Evolutionary conservation across 1,284 basidiomycete genomes (phyloP).

Genomic region (Naganishia cerealis): DNA sequence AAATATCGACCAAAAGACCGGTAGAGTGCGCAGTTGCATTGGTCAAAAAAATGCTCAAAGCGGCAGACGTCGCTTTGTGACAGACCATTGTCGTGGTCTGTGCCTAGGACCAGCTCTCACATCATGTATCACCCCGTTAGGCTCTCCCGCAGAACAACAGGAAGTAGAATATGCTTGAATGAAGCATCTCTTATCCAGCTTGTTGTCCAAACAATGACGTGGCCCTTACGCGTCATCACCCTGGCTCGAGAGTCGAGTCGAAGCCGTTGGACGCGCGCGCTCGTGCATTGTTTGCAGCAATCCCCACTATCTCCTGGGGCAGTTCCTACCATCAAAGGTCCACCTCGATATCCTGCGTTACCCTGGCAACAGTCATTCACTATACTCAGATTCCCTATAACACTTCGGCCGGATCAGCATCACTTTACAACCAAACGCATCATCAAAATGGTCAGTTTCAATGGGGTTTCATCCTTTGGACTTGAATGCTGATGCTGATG

Average conservation of each 20-base stretch:
- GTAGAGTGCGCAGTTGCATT: no score
- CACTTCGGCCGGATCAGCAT: not conserved
- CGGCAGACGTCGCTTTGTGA: no score
- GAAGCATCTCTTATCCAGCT: not conserved
- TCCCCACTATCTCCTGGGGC: not conserved
- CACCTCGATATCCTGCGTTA: not conserved
- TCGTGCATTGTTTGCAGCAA: not conserved
- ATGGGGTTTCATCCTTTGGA: not conserved
- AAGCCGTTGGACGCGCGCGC: constrained; percentile 1
- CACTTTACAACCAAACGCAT: not conserved
- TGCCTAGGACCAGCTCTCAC: no score
- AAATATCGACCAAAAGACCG: no score
- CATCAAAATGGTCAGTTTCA: constrained; percentile 4
- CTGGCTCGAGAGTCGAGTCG: constrained; percentile 6
- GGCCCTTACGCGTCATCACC: not conserved
- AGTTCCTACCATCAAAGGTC: not conserved
- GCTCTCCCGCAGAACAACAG: no score
- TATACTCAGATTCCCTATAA: not conserved
- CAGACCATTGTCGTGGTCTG: no score
- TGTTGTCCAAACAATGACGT: not conserved
- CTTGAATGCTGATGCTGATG: not conserved
- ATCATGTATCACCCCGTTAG: no score
- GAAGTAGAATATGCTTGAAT: not conserved
- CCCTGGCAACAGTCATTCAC: not conserved
- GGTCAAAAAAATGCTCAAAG: no score